These are phyloP conservation scores for Diaporthe sp. DNA, from an alignment of 2,329 filamentous ascomycete species.

Conservation along the genomic window DNA sequence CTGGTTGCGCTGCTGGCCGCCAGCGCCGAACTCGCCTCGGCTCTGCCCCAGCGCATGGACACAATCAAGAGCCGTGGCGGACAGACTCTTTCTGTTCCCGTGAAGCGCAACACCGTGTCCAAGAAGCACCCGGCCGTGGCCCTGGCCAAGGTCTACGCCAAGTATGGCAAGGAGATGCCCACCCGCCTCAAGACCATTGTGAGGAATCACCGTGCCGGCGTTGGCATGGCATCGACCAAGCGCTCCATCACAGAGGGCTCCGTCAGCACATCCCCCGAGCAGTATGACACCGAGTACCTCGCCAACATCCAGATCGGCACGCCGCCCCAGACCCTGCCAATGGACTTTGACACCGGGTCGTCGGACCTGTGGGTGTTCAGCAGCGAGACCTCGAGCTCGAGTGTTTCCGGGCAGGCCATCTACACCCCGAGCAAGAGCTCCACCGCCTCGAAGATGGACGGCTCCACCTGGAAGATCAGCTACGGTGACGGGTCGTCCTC, in stretches of 20 bases:
- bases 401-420: slow-evolving; percentile 44
- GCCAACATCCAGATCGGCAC: slow-evolving; percentile 40
- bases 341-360: slow-evolving; percentile 63
- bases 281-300: slow-evolving; percentile 37
- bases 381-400: slow-evolving; percentile 43
- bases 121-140: slow-evolving; percentile 43
- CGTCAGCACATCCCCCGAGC: slow-evolving; percentile 25
- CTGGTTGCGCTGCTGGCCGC: slow-evolving; percentile 41
- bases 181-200: slow-evolving; percentile 40
- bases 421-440: slow-evolving; percentile 47
- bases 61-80: slow-evolving; percentile 19
- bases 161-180: slow-evolving; percentile 41
- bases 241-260: slow-evolving; percentile 34
- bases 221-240: slow-evolving; percentile 29
- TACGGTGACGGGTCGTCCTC: slow-evolving; percentile 50
- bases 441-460: slow-evolving; percentile 44
- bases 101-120: slow-evolving; percentile 38
- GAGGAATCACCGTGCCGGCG: slow-evolving; percentile 37
- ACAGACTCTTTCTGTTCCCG: slow-evolving; percentile 38
- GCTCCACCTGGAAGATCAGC: slow-evolving; percentile 48
- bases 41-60: slow-evolving; percentile 42
- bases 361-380: slow-evolving; percentile 55
- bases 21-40: slow-evolving; percentile 42
- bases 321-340: slow-evolving; percentile 55
- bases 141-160: slow-evolving; percentile 42